These are phyloP conservation scores for Sphagnum magellanicum DNA, from an alignment of 228 moss, liverwort and hornwort species.

Conservation along the genomic window DNA sequence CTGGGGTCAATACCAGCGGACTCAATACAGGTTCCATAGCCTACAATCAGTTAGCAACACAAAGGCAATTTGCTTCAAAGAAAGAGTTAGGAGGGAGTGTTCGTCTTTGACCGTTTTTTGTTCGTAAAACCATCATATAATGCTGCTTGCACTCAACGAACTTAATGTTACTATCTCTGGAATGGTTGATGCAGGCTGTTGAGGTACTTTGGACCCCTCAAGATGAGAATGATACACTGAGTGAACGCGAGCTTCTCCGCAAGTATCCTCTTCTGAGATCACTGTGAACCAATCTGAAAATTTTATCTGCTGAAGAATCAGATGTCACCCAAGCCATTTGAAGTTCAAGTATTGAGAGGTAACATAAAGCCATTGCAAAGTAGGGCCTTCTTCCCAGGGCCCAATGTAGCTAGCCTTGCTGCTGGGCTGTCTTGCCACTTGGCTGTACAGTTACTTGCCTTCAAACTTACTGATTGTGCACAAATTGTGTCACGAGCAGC, in stretches of 20 bases:
- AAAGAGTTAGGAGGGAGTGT: not conserved
- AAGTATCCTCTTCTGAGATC: slow-evolving; percentile 88
- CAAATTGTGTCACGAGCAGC: too few relatives aligned
- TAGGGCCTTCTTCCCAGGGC: too few relatives aligned
- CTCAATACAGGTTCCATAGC: slow-evolving; percentile 48
- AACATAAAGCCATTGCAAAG: too few relatives aligned
- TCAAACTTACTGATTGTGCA: too few relatives aligned
- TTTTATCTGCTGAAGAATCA: too few relatives aligned
- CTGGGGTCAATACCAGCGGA: slow-evolving; percentile 71
- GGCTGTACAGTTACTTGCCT: too few relatives aligned
- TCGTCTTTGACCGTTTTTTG: not conserved
- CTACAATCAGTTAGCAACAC: not conserved
- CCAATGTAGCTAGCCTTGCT: too few relatives aligned
- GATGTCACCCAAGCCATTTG: too few relatives aligned
- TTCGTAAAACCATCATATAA: not conserved
- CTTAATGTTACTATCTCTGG: not conserved
- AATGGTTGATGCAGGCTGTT: slow-evolving; percentile 52
- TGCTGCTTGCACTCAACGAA: not conserved
- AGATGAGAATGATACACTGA: slow-evolving; percentile 79
- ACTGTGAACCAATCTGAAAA: slow-evolving; percentile 8
- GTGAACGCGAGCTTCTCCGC: slow-evolving; percentile 71
- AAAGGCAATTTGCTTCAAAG: not conserved
- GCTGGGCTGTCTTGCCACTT: too few relatives aligned
- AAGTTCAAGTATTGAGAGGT: too few relatives aligned
- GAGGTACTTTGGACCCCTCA: slow-evolving; percentile 96